These are phyloP conservation scores for Phytophthora hibernalis DNA, from an alignment of 352 stramenopile genomes.

Conservation along the genomic window DNA sequence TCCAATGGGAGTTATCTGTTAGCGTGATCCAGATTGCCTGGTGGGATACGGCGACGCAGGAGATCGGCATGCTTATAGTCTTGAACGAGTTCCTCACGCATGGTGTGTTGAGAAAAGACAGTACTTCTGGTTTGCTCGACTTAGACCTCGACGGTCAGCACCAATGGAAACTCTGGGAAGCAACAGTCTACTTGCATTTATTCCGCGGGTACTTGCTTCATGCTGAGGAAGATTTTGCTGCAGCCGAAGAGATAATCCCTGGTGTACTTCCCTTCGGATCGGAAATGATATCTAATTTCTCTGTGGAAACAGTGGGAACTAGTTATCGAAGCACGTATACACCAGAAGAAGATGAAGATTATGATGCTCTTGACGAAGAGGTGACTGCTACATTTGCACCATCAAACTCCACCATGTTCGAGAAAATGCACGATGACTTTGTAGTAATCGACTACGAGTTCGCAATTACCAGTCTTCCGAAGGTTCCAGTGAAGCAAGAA, in stretches of 20 bases:
- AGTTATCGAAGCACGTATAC: constrained; percentile 60
- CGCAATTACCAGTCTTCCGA: constrained; percentile 28
- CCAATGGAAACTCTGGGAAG: constrained; percentile 60
- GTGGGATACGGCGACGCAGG: constrained; percentile 72
- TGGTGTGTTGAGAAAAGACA: constrained; percentile 32
- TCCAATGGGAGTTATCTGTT: constrained; percentile 75
- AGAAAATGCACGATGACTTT: constrained; percentile 64
- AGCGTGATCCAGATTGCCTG: constrained; percentile 64
- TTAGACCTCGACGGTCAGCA: background rate
- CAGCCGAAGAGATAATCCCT: constrained; percentile 7
- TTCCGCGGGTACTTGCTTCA: constrained; percentile 66
- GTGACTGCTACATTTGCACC: constrained; percentile 41
- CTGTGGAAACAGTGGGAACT: constrained; percentile 65
- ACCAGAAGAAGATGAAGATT: constrained; percentile 22
- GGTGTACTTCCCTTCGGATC: constrained; percentile 42
- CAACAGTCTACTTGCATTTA: constrained; percentile 66
- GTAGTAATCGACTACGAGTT: constrained; percentile 58
- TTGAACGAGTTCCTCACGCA: constrained; percentile 66
- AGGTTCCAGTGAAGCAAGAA: constrained; percentile 27
- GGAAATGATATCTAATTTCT: constrained; percentile 55
- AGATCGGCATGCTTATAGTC: constrained; percentile 57
- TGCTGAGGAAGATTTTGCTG: constrained; percentile 17
- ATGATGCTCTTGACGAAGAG: constrained; percentile 31
- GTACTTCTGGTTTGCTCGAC: background rate
- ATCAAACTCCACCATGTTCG: constrained; percentile 28